Base-by-base conservation (phyloP, 495 filamentous ascomycete species). In the Daldinia grandis region DNA sequence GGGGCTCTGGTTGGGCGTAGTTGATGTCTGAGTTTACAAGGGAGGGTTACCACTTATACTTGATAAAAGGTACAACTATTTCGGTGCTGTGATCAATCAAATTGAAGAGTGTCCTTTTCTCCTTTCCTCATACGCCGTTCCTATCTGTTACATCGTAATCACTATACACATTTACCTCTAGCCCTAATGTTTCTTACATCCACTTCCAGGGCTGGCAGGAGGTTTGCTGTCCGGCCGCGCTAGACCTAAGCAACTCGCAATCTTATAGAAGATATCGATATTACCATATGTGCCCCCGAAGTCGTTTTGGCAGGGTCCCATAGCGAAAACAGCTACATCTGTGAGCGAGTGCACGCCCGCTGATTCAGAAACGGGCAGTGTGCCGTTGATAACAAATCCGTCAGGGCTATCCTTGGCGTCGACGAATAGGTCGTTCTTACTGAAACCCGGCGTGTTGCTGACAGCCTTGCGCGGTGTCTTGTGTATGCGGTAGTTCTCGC, bases 321-420 rank as follows among this genome's bases (percentile, higher is more conserved):
- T 81, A 0, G 91, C 89, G 69, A 87, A 93, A 10, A 93, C 89
- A 0, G 91, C 89, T 49, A 93, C 91, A 74, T 93, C 91, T 0
- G 91, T 93, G 60, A 93, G 79, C 38, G 84, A 88, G 79, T 93
- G 91, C 58, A 93, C 91, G 21, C 91, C 91, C 76, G 88, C 82
- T 19, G 74, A 70, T 63, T 83, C 77, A 51, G 76, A 71, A 24
- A 85, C 83, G 0, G 90, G 86, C 64, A 93, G 72, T 1, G 90
- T 93, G 51, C 91, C 91, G 68, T 92, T 91, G 19, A 91, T 81
- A 27, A 90, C 64, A 76, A 90, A 89, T 0, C 90, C 91, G 19
- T 80, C 82, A n/a, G 85, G 81, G 12, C 82, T 82, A 72, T 93
- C 91, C 67, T 85, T 81, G 12, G 87, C 83, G 73, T 87, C 87